A percentile compares a stretch with the other conserved stretches of the same genome.
Conservation (phyloP, 2,329 filamentous ascomycete genomes). For the Diplodia corticola region DNA sequence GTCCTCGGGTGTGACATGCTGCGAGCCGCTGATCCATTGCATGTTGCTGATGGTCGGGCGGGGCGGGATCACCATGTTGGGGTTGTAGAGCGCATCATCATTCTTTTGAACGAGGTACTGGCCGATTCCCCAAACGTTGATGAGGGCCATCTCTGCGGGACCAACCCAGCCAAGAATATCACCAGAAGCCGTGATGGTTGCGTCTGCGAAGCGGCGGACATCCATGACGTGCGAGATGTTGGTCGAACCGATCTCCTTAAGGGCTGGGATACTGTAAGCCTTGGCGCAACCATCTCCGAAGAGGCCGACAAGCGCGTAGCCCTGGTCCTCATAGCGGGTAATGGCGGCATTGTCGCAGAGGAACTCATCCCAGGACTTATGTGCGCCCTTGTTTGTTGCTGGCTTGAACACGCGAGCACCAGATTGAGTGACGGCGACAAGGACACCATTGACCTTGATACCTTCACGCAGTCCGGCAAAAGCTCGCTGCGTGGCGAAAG, state of each 20-base stretch:
- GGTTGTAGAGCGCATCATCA: constrained; percentile 77
- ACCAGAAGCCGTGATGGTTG: constrained; percentile 73
- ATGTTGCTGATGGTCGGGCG: constrained; percentile 92
- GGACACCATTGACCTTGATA: constrained; percentile 71
- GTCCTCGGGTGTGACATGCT: constrained; percentile 82
- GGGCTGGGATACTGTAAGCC: constrained; percentile 80
- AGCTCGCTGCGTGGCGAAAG: constrained; percentile 70
- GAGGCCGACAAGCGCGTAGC: constrained; percentile 76
- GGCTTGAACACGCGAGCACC: constrained; percentile 89
- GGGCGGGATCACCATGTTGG: constrained; percentile 69
- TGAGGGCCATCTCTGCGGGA: constrained; percentile 77
- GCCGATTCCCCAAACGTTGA: constrained; percentile 83
- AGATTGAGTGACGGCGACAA: constrained; percentile 72
- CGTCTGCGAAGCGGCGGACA: constrained; percentile 66
- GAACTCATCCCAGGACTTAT: constrained; percentile 81
- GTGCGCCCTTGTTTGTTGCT: constrained; percentile 81
- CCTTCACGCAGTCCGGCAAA: constrained; percentile 79
- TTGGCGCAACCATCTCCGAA: constrained; percentile 81
- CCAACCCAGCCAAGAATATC: constrained; percentile 87
- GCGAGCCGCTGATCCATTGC: constrained; percentile 95
- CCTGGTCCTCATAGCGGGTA: constrained; percentile 71
- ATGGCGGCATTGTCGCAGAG: constrained; percentile 81
- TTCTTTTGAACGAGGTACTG: constrained; percentile 29
- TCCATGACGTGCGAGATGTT: constrained; percentile 69
- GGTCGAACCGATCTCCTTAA: constrained; percentile 77